phyloP scores from a whole-genome alignment of 2,329 filamentous ascomycete genomes.

The Neofusicoccum kwambonambiense region DNA sequence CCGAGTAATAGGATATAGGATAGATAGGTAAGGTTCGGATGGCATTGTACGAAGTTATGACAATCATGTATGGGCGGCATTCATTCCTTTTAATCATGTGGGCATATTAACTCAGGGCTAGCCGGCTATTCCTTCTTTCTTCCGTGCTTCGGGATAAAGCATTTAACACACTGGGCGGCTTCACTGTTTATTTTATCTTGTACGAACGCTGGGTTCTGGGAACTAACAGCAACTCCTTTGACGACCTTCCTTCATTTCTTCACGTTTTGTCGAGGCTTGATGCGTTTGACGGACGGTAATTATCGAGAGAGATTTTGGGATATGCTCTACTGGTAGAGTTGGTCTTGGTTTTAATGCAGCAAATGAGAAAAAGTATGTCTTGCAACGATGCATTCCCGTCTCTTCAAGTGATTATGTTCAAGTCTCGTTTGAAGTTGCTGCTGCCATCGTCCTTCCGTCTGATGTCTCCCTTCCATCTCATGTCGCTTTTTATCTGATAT shows the following conservation, averaged over 20 bases:
- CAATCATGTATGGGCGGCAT: conserved; percentile 10
- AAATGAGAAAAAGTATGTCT: background rate
- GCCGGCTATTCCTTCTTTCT: background rate
- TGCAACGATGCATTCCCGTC: background rate
- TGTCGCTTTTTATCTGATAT: background rate
- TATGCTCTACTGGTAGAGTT: conserved; percentile 11
- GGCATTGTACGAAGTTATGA: conserved; percentile 11
- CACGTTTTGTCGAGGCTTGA: conserved; percentile 11
- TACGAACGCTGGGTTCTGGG: background rate
- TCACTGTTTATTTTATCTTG: background rate
- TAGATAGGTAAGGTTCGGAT: background rate
- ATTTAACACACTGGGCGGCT: conserved; percentile 4
- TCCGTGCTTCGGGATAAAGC: background rate
- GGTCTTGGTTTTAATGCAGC: conserved; percentile 9
- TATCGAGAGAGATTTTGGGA: background rate
- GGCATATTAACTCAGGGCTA: background rate
- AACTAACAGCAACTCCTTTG: background rate
- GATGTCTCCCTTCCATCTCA: background rate
- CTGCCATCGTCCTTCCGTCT: background rate
- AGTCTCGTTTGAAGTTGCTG: background rate
- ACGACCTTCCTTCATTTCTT: background rate
- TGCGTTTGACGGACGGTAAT: conserved; percentile 12
- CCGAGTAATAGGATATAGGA: conserved; percentile 13
- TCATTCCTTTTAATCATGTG: conserved; percentile 15
- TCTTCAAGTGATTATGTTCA: background rate